A percentile compares a stretch with the other conserved stretches of the same genome.
These are phyloP conservation scores for Oldenlandia corymbosa DNA, from an alignment of 257 asterid genomes.

Conservation along the genomic window DNA sequence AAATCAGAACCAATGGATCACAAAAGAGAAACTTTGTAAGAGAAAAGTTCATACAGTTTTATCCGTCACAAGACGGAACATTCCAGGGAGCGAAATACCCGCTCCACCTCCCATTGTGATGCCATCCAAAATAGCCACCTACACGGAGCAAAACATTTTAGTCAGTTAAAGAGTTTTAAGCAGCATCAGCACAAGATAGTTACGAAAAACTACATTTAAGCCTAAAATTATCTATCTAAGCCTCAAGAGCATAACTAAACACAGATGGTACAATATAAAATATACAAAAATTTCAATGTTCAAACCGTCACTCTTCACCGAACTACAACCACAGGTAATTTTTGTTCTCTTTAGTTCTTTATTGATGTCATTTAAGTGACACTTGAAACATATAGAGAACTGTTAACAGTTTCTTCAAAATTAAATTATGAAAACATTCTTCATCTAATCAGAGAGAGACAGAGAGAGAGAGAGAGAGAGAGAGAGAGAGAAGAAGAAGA, in stretches of 20 bases:
- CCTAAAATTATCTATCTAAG: too few species aligned
- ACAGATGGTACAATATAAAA: neutral
- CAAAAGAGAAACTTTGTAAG: constrained; percentile 4
- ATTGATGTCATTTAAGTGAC: neutral
- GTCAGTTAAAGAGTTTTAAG: neutral
- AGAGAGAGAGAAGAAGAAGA: too few species aligned
- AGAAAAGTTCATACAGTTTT: constrained; percentile 77
- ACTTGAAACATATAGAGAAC: neutral
- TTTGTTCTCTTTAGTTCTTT: too few species aligned
- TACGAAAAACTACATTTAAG: too few species aligned
- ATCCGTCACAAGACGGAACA: constrained; percentile 92
- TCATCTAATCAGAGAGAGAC: too few species aligned
- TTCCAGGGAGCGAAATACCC: constrained; percentile 94
- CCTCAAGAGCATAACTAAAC: neutral
- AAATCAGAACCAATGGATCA: constrained; percentile 4
- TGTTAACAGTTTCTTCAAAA: neutral
- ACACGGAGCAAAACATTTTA: constrained; percentile 16
- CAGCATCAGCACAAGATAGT: constrained; percentile 4
- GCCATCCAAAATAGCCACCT: constrained; percentile 98
- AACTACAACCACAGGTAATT: neutral
- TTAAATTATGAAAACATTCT: too few species aligned
- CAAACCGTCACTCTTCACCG: neutral
- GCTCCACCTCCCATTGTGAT: constrained; percentile 92
- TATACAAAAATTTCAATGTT: neutral
- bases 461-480: too few species aligned